Conservation (phyloP, 495 filamentous ascomycete species). For the Aspergillus kassunensis region DNA sequence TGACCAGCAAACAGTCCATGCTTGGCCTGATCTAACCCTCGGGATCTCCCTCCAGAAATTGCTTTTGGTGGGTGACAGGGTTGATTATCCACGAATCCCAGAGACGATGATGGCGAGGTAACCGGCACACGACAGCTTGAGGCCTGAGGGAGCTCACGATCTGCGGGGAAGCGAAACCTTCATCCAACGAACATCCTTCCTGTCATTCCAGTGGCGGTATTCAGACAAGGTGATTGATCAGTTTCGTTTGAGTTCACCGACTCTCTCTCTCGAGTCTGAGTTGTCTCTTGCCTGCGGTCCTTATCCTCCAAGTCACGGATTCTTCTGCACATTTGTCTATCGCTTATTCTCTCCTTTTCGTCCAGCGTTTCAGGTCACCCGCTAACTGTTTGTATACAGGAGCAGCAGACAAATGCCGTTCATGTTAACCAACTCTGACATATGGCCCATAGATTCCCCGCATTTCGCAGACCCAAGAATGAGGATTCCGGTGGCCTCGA, state of each 20-base stretch:
- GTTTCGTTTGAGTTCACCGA: background rate
- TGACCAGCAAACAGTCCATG: constrained; percentile 4
- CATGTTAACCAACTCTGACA: no score
- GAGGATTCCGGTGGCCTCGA: background rate
- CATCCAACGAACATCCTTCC: background rate
- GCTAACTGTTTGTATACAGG: background rate
- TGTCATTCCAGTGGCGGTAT: background rate
- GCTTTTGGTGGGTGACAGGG: background rate
- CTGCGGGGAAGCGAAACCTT: constrained; percentile 1
- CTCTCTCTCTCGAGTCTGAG: background rate
- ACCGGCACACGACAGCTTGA: no score
- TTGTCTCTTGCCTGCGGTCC: background rate
- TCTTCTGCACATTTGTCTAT: no score
- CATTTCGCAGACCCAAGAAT: background rate
- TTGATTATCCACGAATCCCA: no score
- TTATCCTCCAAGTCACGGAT: background rate
- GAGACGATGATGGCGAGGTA: no score
- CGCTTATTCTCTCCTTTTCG: no score
- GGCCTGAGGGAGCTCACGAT: background rate
- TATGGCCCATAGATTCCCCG: no score
- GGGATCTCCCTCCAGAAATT: background rate
- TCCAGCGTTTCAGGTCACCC: background rate
- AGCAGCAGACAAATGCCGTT: no score
- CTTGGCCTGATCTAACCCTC: no score
- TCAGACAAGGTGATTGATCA: background rate